These are phyloP conservation scores for Coriaria nepalensis DNA, from an alignment of 306 rosid species.

Conservation along the genomic window DNA sequence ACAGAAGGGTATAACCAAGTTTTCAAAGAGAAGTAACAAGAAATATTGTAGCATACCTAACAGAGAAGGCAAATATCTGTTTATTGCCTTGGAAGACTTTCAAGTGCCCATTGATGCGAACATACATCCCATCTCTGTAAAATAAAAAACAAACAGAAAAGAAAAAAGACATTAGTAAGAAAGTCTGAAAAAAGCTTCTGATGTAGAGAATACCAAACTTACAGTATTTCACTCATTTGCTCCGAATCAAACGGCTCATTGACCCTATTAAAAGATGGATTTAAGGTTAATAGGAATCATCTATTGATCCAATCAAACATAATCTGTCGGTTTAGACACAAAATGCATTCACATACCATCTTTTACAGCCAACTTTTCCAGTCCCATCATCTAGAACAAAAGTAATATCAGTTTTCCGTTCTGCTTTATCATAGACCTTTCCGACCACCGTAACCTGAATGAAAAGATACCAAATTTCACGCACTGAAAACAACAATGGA, in stretches of 20 bases:
- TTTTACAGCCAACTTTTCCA: slow-evolving; percentile 62
- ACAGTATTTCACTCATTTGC: slow-evolving; percentile 75
- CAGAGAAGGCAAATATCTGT: slow-evolving; percentile 66
- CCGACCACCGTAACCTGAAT: slow-evolving; percentile 44
- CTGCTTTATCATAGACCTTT: slow-evolving; percentile 58
- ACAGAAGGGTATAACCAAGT: background rate
- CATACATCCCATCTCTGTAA: slow-evolving; percentile 39
- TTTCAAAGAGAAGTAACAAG: background rate
- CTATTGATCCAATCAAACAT: no score
- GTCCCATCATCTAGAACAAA: slow-evolving; percentile 77
- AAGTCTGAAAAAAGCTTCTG: no score
- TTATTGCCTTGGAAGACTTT: slow-evolving; percentile 64
- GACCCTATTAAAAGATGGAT: slow-evolving; percentile 34
- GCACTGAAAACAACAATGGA: no score
- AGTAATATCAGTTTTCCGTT: slow-evolving; percentile 57
- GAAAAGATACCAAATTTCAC: no score
- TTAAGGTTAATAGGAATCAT: no score
- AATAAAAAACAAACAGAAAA: slow-evolving; percentile 12
- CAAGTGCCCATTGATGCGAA: slow-evolving; percentile 71
- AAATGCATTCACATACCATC: slow-evolving; percentile 51
- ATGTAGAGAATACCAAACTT: slow-evolving; percentile 13
- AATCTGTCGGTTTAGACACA: no score
- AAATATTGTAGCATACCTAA: slow-evolving; percentile 30
- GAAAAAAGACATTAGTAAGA: background rate
- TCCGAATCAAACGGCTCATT: slow-evolving; percentile 55